Conservation (phyloP, 176 grass and related monocot genomes). For the Rhynchospora tenuis region DNA sequence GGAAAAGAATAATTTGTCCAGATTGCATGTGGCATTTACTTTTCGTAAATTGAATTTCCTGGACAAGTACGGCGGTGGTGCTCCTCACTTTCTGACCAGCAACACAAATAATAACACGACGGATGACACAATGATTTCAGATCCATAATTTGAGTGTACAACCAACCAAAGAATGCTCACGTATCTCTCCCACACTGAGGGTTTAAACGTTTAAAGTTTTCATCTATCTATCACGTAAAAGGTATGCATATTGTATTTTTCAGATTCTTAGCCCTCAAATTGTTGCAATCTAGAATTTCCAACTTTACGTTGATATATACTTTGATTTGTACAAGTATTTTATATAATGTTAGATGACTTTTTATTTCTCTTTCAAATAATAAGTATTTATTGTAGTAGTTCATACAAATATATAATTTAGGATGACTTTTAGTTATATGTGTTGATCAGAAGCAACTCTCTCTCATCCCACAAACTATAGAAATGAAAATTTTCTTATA, state of each 20-base stretch:
- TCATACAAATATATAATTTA: background rate
- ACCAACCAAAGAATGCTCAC: background rate
- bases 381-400: background rate
- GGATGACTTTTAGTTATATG: background rate
- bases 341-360: no score
- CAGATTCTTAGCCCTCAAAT: background rate
- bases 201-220: no score
- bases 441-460: no score
- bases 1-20: slow-evolving; percentile 5
- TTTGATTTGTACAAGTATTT: no score
- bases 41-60: background rate
- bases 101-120: background rate
- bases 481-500: no score
- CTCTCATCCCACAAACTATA: no score
- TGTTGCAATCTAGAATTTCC: no score
- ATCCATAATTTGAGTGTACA: background rate
- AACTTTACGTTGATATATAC: no score
- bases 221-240: no score
- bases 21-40: background rate
- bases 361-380: background rate
- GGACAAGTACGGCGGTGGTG: background rate
- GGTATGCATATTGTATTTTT: background rate
- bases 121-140: background rate
- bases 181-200: background rate
- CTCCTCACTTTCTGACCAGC: background rate